Conservation (phyloP, 805 yeast species). For the Sugiyamaella smithiae region DNA sequence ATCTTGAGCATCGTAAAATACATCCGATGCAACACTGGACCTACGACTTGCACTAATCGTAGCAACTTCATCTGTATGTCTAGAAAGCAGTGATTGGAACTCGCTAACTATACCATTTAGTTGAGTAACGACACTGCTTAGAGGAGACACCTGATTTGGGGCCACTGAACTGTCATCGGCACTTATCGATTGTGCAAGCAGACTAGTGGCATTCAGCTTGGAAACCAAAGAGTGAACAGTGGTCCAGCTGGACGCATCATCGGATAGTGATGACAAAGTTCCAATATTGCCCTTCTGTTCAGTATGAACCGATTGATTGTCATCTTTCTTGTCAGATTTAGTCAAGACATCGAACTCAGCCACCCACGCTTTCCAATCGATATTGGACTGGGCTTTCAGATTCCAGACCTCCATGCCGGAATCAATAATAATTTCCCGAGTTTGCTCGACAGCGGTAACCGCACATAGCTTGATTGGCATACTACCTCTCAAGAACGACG, state of each 20-base stretch:
- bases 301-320: neutral
- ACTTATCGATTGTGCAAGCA: neutral
- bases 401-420: slow-evolving; percentile 96
- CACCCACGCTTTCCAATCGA: slow-evolving; percentile 80
- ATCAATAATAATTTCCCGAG: slow-evolving; percentile 73
- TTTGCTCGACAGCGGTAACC: slow-evolving; percentile 71
- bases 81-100: neutral
- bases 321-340: neutral
- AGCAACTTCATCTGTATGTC: neutral
- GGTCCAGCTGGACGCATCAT: slow-evolving; percentile 4
- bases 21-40: slow-evolving; percentile 23
- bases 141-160: neutral
- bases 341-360: slow-evolving; percentile 58
- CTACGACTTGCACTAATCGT: slow-evolving; percentile 11
- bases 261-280: neutral
- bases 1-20: slow-evolving; percentile 24
- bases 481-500: slow-evolving; percentile 79
- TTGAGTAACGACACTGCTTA: slow-evolving; percentile 9
- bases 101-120: slow-evolving; percentile 10
- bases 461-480: slow-evolving; percentile 83
- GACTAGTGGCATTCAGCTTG: slow-evolving; percentile 1
- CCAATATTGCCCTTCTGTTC: neutral
- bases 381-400: slow-evolving; percentile 60
- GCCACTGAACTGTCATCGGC: neutral
- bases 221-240: neutral